Base-by-base conservation (phyloP, 1,139 yeast genomes). In the Pichia sp. region DNA sequence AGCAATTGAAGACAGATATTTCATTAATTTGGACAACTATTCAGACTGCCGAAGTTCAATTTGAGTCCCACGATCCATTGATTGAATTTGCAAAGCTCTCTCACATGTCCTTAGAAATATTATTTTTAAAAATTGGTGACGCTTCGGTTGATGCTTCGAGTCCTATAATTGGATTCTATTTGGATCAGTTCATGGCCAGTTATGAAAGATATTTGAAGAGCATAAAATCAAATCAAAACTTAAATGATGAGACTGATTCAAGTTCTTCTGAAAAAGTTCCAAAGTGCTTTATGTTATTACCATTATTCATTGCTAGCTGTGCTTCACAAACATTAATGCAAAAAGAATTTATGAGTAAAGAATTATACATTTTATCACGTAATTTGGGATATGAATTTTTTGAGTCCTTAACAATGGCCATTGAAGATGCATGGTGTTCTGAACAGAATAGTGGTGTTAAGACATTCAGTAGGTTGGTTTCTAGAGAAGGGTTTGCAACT, bases 251-350 rank as follows among this genome's bases (percentile, higher is more conserved):
- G 6, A 12, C 12, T n/a, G 12, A 24, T 3, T 24, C 16, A 3
- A 8, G n/a, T 24, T 24, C 24, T n/a, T 29, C 22, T 4, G 31
- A 45, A 6, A 34, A n/a, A n/a, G n/a, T 50, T 12, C 47, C 50
- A 4, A 43, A 42, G 25, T 53, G 45, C 20, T 45, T 48, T 28
- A 41, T 51, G n/a, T 38, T 57, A 4, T 32, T 56, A 26, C 58
- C 68, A 11, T 48, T 67, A 20, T 60, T 64, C 36, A 50, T 66
- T 12, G 54, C 60, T 2, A 69, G 69, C 2, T 57, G 63, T 36
- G 58, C 65, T 6, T 48, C 67, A 1, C 50, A 50, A 10, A 50
- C 54, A 6, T 37, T 53, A 29, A 35, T 33, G 3, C 63, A 64
- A 38, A 51, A 62, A 26, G 59, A 54, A 23, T 50, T 52, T 30